Conservation (phyloP, 2,329 filamentous ascomycete genomes). For the Neofusicoccum umdonicola region DNA sequence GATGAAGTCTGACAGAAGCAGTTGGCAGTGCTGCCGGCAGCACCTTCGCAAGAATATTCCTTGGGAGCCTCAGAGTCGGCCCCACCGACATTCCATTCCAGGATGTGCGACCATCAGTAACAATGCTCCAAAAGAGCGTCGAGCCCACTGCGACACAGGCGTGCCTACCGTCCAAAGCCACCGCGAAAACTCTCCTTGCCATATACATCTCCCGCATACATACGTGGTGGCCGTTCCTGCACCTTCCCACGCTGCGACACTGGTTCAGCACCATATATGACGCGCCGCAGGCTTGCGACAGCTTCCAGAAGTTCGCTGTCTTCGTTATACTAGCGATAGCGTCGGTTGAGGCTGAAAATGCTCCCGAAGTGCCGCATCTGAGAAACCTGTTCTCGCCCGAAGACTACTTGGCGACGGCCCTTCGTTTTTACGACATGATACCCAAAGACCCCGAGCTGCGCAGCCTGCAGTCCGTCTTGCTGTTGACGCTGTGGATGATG, state of each 20-base stretch:
- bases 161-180: background rate
- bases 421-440: background rate
- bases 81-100: background rate
- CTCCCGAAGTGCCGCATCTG: background rate
- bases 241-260: background rate
- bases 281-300: background rate
- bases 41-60: background rate
- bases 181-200: background rate
- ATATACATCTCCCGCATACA: background rate
- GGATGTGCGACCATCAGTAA: background rate
- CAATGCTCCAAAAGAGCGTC: background rate
- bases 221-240: background rate
- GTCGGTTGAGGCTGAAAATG: background rate
- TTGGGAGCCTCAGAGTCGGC: background rate
- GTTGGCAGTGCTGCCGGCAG: background rate
- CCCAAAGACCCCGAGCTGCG: background rate
- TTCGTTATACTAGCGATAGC: conserved; percentile 1
- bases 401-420: background rate
- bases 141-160: background rate
- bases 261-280: background rate
- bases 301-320: background rate
- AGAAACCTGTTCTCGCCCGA: background rate
- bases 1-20: background rate
- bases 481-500: background rate
- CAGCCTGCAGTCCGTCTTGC: background rate